phyloP scores from a whole-genome alignment of 257 asterid species.

The Nicotiana tomentosiformis region DNA sequence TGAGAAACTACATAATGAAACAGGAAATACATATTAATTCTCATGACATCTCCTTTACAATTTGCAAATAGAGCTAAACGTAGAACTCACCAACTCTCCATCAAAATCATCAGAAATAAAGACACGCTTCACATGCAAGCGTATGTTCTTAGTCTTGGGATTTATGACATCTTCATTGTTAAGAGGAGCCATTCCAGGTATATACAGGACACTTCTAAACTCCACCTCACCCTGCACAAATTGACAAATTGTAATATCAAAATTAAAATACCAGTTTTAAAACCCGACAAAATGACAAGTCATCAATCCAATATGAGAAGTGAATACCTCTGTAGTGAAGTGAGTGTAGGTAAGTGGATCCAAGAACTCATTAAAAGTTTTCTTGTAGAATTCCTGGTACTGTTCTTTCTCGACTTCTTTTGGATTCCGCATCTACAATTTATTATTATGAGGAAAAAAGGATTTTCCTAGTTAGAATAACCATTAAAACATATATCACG shows the following conservation, averaged over 20 bases:
- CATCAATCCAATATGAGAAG: background rate
- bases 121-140: constrained; percentile 88
- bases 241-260: constrained; percentile 17
- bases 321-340: constrained; percentile 88
- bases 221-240: constrained; percentile 94
- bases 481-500: background rate
- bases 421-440: constrained; percentile 79
- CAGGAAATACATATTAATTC: background rate
- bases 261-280: background rate
- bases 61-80: background rate
- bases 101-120: constrained; percentile 98
- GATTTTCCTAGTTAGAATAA: background rate
- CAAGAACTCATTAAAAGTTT: constrained; percentile 86
- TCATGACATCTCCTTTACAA: background rate
- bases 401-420: constrained; percentile 93
- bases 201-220: constrained; percentile 86
- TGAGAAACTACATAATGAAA: background rate
- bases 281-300: background rate
- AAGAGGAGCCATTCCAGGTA: constrained; percentile 99
- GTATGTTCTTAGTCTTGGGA: constrained; percentile 92
- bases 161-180: constrained; percentile 90
- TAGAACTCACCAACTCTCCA: constrained; percentile 80
- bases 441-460: background rate
- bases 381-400: constrained; percentile 89
- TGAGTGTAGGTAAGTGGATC: constrained; percentile 85